phyloP scores from a whole-genome alignment of 371 early-diverging fungal genomes.

The Mucor racemosus region DNA sequence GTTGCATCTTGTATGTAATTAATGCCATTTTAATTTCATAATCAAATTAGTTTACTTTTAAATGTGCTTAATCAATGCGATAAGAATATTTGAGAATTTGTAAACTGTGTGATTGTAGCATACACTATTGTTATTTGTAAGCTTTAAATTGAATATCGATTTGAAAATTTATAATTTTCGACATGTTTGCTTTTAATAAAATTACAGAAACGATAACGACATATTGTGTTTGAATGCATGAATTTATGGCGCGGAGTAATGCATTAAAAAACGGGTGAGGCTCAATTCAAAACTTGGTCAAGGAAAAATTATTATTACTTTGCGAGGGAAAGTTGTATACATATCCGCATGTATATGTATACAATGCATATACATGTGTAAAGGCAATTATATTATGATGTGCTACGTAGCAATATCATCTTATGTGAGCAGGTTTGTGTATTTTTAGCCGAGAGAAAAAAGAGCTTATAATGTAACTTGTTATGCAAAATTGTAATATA shows the following conservation, averaged over 20 bases:
- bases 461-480: background rate
- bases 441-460: background rate
- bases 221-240: background rate
- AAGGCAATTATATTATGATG: background rate
- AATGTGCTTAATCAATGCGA: background rate
- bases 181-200: background rate
- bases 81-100: background rate
- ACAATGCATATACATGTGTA: background rate
- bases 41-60: background rate
- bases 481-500: too few relatives aligned
- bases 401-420: background rate
- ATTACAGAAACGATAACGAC: background rate
- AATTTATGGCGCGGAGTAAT: background rate
- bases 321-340: background rate
- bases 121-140: too few relatives aligned
- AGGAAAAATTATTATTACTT: background rate
- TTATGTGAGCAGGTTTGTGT: background rate
- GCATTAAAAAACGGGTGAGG: background rate
- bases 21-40: background rate
- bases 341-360: background rate
- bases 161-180: background rate
- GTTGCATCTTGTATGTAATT: background rate
- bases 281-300: background rate
- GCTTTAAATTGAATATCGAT: too few relatives aligned
- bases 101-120: too few relatives aligned